Evolutionary conservation across 1,139 yeast genomes (phyloP).

Genomic region (Candida freyschussii): DNA sequence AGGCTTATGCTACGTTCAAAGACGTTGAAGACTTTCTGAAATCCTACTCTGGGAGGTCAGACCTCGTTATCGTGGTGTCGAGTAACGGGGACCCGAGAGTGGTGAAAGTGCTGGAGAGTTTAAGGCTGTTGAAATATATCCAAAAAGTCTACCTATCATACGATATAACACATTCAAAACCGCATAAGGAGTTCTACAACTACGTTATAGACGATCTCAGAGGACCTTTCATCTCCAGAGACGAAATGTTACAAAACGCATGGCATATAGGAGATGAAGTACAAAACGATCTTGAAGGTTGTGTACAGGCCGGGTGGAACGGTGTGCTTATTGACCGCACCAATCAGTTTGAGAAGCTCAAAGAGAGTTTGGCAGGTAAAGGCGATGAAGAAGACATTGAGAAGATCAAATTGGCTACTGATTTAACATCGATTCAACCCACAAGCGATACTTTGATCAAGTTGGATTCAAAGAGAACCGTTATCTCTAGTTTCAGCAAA

Average conservation of each 20-base stretch:
- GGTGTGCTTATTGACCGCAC: slow-evolving; percentile 50
- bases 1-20: slow-evolving; percentile 48
- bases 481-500: slow-evolving; percentile 8
- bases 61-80: slow-evolving; percentile 40
- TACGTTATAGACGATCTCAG: slow-evolving; percentile 30
- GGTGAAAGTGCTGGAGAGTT: slow-evolving; percentile 37
- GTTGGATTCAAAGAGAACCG: slow-evolving; percentile 12
- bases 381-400: slow-evolving; percentile 10
- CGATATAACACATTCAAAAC: slow-evolving; percentile 50
- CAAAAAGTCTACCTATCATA: slow-evolving; percentile 46
- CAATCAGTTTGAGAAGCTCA: slow-evolving; percentile 10
- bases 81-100: slow-evolving; percentile 61
- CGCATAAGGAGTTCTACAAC: slow-evolving; percentile 44
- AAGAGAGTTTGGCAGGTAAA: slow-evolving; percentile 5
- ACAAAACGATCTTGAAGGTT: slow-evolving; percentile 48
- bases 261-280: slow-evolving; percentile 71
- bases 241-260: slow-evolving; percentile 24
- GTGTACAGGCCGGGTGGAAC: slow-evolving; percentile 55
- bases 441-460: slow-evolving; percentile 4
- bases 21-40: slow-evolving; percentile 49
- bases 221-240: slow-evolving; percentile 10
- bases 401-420: slow-evolving; percentile 14
- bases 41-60: slow-evolving; percentile 29
- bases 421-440: slow-evolving; percentile 1
- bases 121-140: slow-evolving; percentile 41